Evolutionary conservation across 495 filamentous ascomycete genomes (phyloP), one percentile per base, ranked within the genome.

Genomic region (Aspergillus steynii): DNA sequence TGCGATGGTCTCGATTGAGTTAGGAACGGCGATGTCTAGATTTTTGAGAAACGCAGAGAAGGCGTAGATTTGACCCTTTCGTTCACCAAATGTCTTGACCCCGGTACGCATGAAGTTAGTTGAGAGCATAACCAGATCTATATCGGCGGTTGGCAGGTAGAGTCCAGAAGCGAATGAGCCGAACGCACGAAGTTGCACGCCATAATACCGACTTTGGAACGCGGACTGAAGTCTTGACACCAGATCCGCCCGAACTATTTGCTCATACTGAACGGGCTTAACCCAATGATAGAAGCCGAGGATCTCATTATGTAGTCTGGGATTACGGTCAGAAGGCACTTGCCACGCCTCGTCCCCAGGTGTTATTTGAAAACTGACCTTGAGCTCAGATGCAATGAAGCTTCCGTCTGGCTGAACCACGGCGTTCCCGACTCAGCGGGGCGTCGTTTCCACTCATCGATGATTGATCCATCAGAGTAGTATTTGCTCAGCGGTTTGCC

Each of bases 101-200:
- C 81, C 80, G 28, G 67, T 68, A 0, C 73, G 65, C 8, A 80
- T 71, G 66, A 83, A 93, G n/a, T 67, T 68, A 0, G 83, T 68
- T 0, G 93, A 95, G 37, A 93, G 80, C n/a, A 93, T 77, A 3
- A 96, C 94, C 37, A 98, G 77, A 71, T 99, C 95, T 81, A 99
- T 93, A 73, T 99, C 95, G 4, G 87, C 90, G 1, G 87, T 95
- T 0, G 95, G 95, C 4, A 99, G 83, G 68, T 97, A 98, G 12
- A 97, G 78, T 0, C 91, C 92, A 8, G 91, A 91, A 14, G 91
- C 90, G 65, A 92, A 99, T 0, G 95, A 98, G 15, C 95, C 95
- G 74, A 98, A 99, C 9, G 87, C 79, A 25, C 82, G 79, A 2
- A 97, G 71, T 46, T 87, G 77, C 27, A 85, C 81, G 46, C 84